A percentile compares a stretch with the other conserved stretches of the same genome.
Conservation (phyloP, 2,329 filamentous ascomycete species). For the Teratosphaeria viscida region DNA sequence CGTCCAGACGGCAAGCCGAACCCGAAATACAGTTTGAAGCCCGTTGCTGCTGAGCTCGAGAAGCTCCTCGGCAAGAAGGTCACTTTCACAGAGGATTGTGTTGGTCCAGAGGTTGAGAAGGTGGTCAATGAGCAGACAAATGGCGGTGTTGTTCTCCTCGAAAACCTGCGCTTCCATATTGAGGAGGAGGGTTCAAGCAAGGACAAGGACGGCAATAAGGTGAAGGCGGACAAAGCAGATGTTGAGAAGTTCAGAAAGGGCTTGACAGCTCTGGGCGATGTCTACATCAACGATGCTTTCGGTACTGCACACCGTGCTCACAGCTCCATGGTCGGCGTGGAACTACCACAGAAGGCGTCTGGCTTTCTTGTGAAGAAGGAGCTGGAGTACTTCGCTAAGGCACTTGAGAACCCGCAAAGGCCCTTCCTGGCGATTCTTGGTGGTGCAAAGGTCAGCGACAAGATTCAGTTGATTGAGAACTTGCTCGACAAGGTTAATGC, state of each 20-base stretch:
- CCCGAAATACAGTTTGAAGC: constrained; percentile 88
- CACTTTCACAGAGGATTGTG: constrained; percentile 80
- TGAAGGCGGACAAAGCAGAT: constrained; percentile 89
- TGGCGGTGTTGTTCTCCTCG: constrained; percentile 79
- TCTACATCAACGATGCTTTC: constrained; percentile 98
- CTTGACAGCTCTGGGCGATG: constrained; percentile 83
- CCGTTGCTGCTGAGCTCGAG: constrained; percentile 71
- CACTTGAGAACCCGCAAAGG: constrained; percentile 81
- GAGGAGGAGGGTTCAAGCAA: constrained; percentile 97
- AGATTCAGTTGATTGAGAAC: constrained; percentile 99
- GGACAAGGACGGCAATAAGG: constrained; percentile 90
- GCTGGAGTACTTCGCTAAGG: constrained; percentile 97
- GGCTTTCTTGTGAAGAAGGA: constrained; percentile 99
- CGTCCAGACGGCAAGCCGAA: constrained; percentile 85
- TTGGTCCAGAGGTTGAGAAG: constrained; percentile 81
- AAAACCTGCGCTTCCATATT: constrained; percentile 96
- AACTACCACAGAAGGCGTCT: constrained; percentile 91
- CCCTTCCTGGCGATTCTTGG: constrained; percentile 98
- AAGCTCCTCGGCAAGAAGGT: constrained; percentile 71
- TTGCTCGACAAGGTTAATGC: constrained; percentile 95
- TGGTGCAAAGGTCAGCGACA: constrained; percentile 97
- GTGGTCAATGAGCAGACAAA: constrained; percentile 71
- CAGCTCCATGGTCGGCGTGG: constrained; percentile 97
- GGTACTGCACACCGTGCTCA: constrained; percentile 96
- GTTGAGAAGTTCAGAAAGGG: constrained; percentile 92